A percentile compares a stretch with the other conserved stretches of the same genome.
Evolutionary conservation across 352 stramenopile species (phyloP).

Genomic region (Phytophthora sansomeana): DNA sequence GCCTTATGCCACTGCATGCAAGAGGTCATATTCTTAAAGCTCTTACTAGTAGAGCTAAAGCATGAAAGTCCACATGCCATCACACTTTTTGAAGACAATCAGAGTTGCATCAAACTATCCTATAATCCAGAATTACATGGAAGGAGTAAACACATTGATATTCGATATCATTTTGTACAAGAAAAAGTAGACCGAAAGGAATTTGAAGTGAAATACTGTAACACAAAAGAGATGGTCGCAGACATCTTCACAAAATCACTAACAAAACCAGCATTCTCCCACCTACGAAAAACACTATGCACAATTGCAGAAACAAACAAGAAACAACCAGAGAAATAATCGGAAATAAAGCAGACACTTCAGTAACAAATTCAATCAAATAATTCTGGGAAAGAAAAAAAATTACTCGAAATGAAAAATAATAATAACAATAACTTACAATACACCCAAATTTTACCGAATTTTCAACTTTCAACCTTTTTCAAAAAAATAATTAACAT

Average conservation of each 20-base stretch:
- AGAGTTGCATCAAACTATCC: slow-evolving; percentile 43
- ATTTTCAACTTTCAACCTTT: too few species aligned
- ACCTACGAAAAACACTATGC: not conserved
- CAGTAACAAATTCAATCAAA: too few species aligned
- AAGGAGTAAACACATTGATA: slow-evolving; percentile 41
- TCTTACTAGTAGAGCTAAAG: not conserved
- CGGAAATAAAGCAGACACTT: too few species aligned
- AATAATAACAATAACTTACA: too few species aligned
- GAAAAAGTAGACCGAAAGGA: slow-evolving; percentile 36
- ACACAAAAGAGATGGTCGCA: slow-evolving; percentile 15
- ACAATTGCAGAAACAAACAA: too few species aligned
- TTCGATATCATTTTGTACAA: slow-evolving; percentile 47
- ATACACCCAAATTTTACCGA: too few species aligned
- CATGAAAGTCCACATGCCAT: slow-evolving; percentile 5
- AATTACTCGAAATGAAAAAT: too few species aligned
- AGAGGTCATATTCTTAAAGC: slow-evolving; percentile 11
- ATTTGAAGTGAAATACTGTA: slow-evolving; percentile 19
- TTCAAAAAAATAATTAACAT: too few species aligned
- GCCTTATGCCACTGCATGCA: slow-evolving; percentile 34
- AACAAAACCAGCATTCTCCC: not conserved
- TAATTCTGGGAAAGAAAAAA: too few species aligned
- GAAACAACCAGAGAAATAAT: too few species aligned
- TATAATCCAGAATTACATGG: slow-evolving; percentile 48
- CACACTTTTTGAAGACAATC: slow-evolving; percentile 42
- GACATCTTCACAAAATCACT: slow-evolving; percentile 12